Base-by-base conservation (phyloP, 768 basidiomycete species). In the Xerocomellus chrysenteron region DNA sequence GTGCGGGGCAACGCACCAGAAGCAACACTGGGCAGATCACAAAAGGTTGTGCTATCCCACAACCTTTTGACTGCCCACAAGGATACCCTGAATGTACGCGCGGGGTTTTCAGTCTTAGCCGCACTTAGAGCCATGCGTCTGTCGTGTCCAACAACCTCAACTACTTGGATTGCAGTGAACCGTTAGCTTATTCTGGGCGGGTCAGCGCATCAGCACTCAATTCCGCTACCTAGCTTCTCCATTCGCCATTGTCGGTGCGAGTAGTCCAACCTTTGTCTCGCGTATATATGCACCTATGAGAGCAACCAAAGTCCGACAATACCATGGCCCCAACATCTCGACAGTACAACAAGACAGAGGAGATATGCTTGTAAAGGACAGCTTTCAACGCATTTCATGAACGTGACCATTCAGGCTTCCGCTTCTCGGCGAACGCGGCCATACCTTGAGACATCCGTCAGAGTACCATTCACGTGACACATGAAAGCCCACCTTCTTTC, bases 361-460 rank as follows among this genome's bases (percentile, higher is more conserved):
- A n/a, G 10, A 11, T 40, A 10, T n/a, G 13, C n/a, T n/a, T 13
- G 19, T 21, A n/a, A 33, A 26, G 32, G 40, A 33, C 35, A 54
- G 4, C 26, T 30, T 35, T 40, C 9, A 17, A 28, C 28, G 21
- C 39, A 39, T 5, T 37, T 70, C 44, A 71, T 13, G 69, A 68
- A 56, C 95, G 81, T 32, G 85, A 86, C 76, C 93, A 99, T 24
- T 82, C 79, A 16, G 96, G 77, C 74, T 90, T 90, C 68, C 96
- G 82, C 80, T 98, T 99, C 74, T 97, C 92, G 11, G 86, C 85
- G 66, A 99, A 98, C 21, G 96, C 96, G 24, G 79, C 70, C 96
- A 98, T 99, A 19, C 96, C 95, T 96, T 62, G 43, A 26, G 28
- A 55, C 44, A 37, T 62, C 26, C 47, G 41, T 56, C 19, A 32